Base-by-base conservation (phyloP, 1,284 basidiomycete species). In the Filobasidium uniguttulatum region DNA sequence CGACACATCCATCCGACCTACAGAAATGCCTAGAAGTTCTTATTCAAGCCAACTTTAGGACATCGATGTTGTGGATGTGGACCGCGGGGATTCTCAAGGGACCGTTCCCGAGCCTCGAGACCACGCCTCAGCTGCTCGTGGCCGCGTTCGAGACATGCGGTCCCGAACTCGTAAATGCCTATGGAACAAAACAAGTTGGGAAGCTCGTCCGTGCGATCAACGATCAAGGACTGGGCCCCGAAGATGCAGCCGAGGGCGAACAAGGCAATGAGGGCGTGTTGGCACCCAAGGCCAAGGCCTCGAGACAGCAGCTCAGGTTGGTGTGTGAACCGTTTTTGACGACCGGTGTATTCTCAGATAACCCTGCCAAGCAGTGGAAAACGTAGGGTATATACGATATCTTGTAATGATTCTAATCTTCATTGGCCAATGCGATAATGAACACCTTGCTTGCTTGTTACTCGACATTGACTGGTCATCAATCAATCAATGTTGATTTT, bases 111-210 rank as follows among this genome's bases (percentile, higher is more conserved):
- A 52, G 47, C 5, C 60, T 62, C 29, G 59, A 56, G 20, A 63
- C 60, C 7, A 55, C 59, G 29, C 65, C 71, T 1, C 60, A 59
- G 15, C 52, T 71, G 22, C 50, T 66, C 55, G 36, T 61, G 78
- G 82, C 77, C 50, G 83, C 79, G 30, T 67, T 91, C 17, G 83
- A 89, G 50, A 81, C 85, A 17, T 72, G 79, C 46, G 85, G 84
- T 0, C 62, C 71, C 22, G 71, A 78, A 29, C 79, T 82, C 7
- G 69, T 73, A 49, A 63, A 71, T 23, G 68, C 82, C 5, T 90
- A 80, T 75, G 85, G 87, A 2, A 36, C 26, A 2, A 68, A 70
- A 37, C 89, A 93, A 67, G 83, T 84, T 73, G 68, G 77, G 50
- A 91, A 91, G 63, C 64, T 89, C 41, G 72, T 88, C 33, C 74